phyloP scores from a whole-genome alignment of 306 rosid species.

The barrel medic (Medicago truncatula) region DNA sequence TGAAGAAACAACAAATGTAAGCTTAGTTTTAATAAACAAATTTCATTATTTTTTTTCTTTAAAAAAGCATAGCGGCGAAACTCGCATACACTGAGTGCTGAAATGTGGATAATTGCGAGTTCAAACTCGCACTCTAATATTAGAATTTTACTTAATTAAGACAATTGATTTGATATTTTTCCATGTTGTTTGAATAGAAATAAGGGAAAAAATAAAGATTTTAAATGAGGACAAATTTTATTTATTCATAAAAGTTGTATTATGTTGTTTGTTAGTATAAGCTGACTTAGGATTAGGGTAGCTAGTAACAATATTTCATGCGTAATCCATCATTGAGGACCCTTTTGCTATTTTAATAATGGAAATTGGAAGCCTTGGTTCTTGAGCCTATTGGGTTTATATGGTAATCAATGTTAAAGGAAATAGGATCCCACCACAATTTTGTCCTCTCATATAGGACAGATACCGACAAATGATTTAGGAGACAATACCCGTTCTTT shows the following conservation, averaged over 20 bases:
- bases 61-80: too few species aligned
- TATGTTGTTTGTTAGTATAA: slow-evolving; percentile 11
- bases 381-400: slow-evolving; percentile 34
- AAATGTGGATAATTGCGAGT: too few species aligned
- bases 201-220: slow-evolving; percentile 11
- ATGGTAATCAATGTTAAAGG: slow-evolving; percentile 33
- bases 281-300: slow-evolving; percentile 19
- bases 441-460: slow-evolving; percentile 44
- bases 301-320: slow-evolving; percentile 39
- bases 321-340: slow-evolving; percentile 9
- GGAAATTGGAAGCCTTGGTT: slow-evolving; percentile 39
- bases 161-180: not conserved
- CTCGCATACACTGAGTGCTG: too few species aligned
- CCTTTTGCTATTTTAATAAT: slow-evolving; percentile 39
- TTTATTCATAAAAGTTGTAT: not conserved
- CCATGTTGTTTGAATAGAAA: slow-evolving; percentile 33
- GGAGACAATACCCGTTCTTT: slow-evolving; percentile 52
- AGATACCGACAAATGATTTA: slow-evolving; percentile 50
- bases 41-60: not conserved
- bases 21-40: not conserved
- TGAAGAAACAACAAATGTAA: slow-evolving; percentile 72
- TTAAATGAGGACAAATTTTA: slow-evolving; percentile 22
- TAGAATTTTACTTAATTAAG: too few species aligned
- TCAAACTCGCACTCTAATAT: too few species aligned
- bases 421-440: slow-evolving; percentile 44